Conservation (phyloP, 2,329 filamentous ascomycete species). For the Exophiala lecanii-corni region DNA sequence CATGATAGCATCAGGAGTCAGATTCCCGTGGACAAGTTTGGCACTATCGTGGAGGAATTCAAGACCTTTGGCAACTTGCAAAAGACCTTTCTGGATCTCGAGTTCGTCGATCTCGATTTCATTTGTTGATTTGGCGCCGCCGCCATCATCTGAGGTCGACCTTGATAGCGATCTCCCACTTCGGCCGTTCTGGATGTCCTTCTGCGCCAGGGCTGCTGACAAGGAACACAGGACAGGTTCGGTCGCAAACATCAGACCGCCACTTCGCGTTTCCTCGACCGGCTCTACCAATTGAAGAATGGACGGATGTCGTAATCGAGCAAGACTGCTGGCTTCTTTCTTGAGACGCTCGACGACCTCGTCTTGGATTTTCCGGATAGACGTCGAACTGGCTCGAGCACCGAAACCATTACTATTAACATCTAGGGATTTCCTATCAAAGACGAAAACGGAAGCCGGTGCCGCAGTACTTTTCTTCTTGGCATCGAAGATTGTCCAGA, state of each 20-base stretch:
- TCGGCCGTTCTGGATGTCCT: conserved; percentile 70
- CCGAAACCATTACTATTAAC: conserved; percentile 56
- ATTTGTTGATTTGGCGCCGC: conserved; percentile 62
- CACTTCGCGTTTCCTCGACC: conserved; percentile 86
- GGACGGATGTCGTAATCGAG: conserved; percentile 82
- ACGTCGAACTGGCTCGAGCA: conserved; percentile 55
- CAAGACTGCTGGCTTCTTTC: conserved; percentile 84
- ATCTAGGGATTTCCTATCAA: conserved; percentile 84
- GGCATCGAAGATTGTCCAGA: conserved; percentile 96
- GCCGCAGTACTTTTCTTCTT: conserved; percentile 95
- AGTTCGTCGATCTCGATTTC: conserved; percentile 94
- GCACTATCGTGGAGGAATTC: conserved; percentile 96
- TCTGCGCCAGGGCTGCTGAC: conserved; percentile 74
- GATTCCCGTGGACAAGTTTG: conserved; percentile 85
- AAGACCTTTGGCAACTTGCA: conserved; percentile 88
- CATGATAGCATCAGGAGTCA: conserved; percentile 89
- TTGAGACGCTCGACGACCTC: conserved; percentile 88
- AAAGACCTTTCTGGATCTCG: conserved; percentile 91
- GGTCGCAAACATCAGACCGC: conserved; percentile 92
- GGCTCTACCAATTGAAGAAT: conserved; percentile 91
- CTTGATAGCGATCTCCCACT: conserved; percentile 31
- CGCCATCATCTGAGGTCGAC: conserved; percentile 48
- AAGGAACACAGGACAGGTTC: conserved; percentile 89
- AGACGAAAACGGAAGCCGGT: conserved; percentile 85
- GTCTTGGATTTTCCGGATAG: conserved; percentile 75